Evolutionary conservation across 805 yeast species (phyloP), one percentile per base, ranked within the genome.

Genomic region (Dipodascopsis tothii): DNA sequence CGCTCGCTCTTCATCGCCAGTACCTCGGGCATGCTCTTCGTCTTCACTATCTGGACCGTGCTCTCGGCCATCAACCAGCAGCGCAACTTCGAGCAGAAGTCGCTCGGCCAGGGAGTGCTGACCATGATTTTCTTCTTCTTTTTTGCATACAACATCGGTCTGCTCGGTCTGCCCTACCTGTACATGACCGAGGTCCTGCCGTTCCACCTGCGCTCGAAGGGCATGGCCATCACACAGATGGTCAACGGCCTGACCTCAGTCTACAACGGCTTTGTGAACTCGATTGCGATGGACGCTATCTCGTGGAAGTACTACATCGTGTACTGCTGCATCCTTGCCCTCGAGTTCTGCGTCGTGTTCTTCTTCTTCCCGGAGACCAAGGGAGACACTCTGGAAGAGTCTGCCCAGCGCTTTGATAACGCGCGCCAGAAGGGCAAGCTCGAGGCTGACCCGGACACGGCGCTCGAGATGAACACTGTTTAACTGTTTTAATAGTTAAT

Each of bases 21-120:
- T 32, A 49, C 65, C 33, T 45, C 52, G 6, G 60, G 62, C 21
- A 70, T 72, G 71, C 53, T 65, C 45, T 30, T 65, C 7, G 53
- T 64, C 33, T 71, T 59, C 54, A 58, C 67, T 17, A 62, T 69
- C 39, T 67, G 74, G 72, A 73, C 77, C 1, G 52, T 58, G 4
- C 56, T 70, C 32, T 72, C 78, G 21, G 77, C 78, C 1, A 53
- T 66, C 34, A 70, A 70, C 56, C 71, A 67, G 50, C 58, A 70
- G 54, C 59, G 65, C 36, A 54, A 65, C 34, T 70, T 70, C 56
- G 69, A 66, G 51, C 57, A 68, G 53, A 67, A 66, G 44, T n/a
- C 59, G 3, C 59, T 67, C 21, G 74, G 71, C 37, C 63, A 64
- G 44, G 77, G 72, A 48, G 75, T 73, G 23, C 60, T 67, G 56